These are phyloP conservation scores for Acidomyces sp. DNA, from an alignment of 495 filamentous ascomycete genomes.

Conservation along the genomic window DNA sequence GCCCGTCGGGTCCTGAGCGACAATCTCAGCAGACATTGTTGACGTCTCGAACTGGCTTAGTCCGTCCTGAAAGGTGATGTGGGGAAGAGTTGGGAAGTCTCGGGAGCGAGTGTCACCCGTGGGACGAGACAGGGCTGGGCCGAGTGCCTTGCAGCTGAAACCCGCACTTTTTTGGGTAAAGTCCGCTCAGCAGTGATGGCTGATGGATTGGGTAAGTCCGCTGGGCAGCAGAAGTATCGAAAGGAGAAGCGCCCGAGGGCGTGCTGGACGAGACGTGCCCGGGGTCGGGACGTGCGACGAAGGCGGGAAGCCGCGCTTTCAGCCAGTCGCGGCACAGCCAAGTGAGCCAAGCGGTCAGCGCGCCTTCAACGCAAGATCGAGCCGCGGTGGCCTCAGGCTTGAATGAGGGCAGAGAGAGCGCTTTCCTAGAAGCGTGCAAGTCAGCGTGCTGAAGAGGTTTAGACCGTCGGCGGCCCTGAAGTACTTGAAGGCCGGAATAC, in stretches of 20 bases:
- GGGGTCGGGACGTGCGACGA: background rate
- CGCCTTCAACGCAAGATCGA: too few relatives aligned
- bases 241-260: background rate
- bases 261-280: background rate
- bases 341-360: too few relatives aligned
- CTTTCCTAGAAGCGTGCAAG: too few relatives aligned
- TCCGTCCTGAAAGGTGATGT: background rate
- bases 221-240: background rate
- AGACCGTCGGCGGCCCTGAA: too few relatives aligned
- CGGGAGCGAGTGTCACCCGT: background rate
- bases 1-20: constrained; percentile 14
- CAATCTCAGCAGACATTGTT: constrained; percentile 16
- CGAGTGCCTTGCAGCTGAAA: background rate
- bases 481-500: too few relatives aligned
- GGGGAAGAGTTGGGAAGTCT: background rate
- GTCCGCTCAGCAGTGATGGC: background rate
- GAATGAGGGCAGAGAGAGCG: too few relatives aligned
- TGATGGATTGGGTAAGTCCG: background rate
- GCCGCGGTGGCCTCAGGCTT: too few relatives aligned
- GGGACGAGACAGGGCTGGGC: background rate
- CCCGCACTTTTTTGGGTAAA: background rate
- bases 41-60: background rate
- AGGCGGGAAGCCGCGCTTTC: background rate
- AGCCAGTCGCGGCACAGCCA: background rate
- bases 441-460: too few relatives aligned